Evolutionary conservation across 148 eudicot genomes (phyloP), one percentile per base, ranked within the genome.

Genomic region (Cornus florida): DNA sequence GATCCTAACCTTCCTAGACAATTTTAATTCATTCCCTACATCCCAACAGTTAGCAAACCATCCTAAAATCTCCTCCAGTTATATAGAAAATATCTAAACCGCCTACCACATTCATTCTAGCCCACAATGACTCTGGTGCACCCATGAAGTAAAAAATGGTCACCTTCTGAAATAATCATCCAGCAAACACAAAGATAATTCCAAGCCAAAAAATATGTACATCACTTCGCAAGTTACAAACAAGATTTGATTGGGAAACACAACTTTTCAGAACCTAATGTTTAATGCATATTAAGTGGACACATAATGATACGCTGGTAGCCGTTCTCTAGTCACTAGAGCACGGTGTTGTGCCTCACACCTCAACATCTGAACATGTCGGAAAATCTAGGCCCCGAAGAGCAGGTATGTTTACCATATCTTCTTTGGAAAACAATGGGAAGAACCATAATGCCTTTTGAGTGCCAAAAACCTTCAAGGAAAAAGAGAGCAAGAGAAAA

Each of bases 381-480:
- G 98, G 97, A 60, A 91, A 94, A 71, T 88, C 83, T 24, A 94
- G 83, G 67, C 98, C 98, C 67, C 88, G 91, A 33, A 94, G 86
- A 11, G 94, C 87, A 53, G 94, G 87, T 23, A 88, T 75, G 72
- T 84, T 90, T 90, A 90, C 93, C 77, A 93, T 31, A 83, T 95
- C 98, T 53, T 93, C 93, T 75, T 89, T 91, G n/a, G 98, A 87
- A 84, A 87, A 88, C 82, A 94, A 13, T 0, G 98, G 98, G 0
- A 94, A 78, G 78, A 89, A 86, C 97, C 98, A 94, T 13, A 92
- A 76, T n/a, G 85, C 83, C 88, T 89, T 92, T 79, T 78, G 90
- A 13, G 84, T 83, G 77, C 98, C 98, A 77, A 92, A 94, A 81
- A 92, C 98, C 98, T 94, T 84, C 78, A 80, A 59, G 20, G 69